A percentile compares a stretch with the other conserved stretches of the same genome.
phyloP scores from a whole-genome alignment of 2,329 filamentous ascomycete genomes.

The Aureobasidium mangrovei region DNA sequence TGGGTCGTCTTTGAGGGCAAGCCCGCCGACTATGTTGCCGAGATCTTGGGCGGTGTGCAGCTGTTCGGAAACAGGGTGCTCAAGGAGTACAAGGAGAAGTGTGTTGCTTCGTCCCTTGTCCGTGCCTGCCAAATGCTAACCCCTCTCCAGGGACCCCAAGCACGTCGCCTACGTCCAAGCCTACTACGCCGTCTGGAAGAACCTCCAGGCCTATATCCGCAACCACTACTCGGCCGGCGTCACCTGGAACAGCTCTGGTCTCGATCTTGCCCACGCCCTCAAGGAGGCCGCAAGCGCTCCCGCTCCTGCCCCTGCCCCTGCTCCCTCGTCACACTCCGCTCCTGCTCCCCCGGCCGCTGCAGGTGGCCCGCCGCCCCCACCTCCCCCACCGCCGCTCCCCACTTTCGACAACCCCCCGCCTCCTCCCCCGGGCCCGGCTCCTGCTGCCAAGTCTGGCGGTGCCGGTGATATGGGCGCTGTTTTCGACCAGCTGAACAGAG shows the following conservation, averaged over 20 bases:
- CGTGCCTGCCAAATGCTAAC: not conserved
- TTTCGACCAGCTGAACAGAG: slow-evolving; percentile 85
- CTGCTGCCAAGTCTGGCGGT: slow-evolving; percentile 36
- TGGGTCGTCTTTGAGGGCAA: slow-evolving; percentile 83
- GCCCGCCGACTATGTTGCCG: slow-evolving; percentile 76
- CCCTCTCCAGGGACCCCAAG: slow-evolving; percentile 54
- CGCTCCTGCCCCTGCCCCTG: slow-evolving; percentile 22
- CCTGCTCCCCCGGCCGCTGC: slow-evolving; percentile 46
- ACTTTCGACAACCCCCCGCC: slow-evolving; percentile 43
- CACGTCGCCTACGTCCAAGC: slow-evolving; percentile 84
- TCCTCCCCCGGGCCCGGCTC: slow-evolving; percentile 53
- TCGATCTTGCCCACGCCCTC: slow-evolving; percentile 63
- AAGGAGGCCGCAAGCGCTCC: slow-evolving; percentile 38
- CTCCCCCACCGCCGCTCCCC: slow-evolving; percentile 54
- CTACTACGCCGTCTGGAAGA: slow-evolving; percentile 86
- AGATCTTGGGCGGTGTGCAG: slow-evolving; percentile 73
- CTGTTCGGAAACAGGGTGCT: slow-evolving; percentile 93
- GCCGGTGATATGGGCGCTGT: slow-evolving; percentile 67
- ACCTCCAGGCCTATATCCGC: slow-evolving; percentile 75
- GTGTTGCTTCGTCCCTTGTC: slow-evolving; percentile 22
- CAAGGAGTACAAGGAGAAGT: slow-evolving; percentile 82
- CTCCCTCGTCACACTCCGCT: slow-evolving; percentile 24
- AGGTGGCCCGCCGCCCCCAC: slow-evolving; percentile 52
- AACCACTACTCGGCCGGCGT: slow-evolving; percentile 71
- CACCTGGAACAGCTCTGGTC: slow-evolving; percentile 73